Conservation (phyloP, 306 rosid genomes). For the Begonia loranthoides region DNA sequence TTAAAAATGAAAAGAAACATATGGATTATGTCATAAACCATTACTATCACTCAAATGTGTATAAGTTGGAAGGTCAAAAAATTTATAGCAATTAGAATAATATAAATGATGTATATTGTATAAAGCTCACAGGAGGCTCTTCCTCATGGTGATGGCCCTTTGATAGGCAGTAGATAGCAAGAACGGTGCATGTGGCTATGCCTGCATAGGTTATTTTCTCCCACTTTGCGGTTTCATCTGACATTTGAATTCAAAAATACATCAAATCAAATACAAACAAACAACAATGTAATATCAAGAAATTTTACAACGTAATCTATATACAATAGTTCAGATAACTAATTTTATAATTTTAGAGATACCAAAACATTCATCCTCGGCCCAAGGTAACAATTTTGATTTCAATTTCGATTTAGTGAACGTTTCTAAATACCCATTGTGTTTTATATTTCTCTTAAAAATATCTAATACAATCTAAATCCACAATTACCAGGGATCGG, state of each 20-base stretch:
- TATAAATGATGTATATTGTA: slow-evolving; percentile 1
- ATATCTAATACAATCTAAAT: too few relatives aligned
- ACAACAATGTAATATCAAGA: neutral
- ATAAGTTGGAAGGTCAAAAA: neutral
- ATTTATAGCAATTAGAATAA: neutral
- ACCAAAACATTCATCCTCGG: too few relatives aligned
- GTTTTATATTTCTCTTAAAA: too few relatives aligned
- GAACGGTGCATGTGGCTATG: slow-evolving; percentile 45
- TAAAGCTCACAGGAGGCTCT: slow-evolving; percentile 59
- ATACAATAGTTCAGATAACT: too few relatives aligned
- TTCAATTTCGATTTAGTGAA: too few relatives aligned
- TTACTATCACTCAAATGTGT: neutral
- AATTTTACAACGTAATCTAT: too few relatives aligned
- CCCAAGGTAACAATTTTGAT: too few relatives aligned
- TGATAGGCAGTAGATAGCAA: slow-evolving; percentile 43
- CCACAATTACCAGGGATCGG: too few relatives aligned
- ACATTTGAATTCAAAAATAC: neutral
- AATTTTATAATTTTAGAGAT: too few relatives aligned
- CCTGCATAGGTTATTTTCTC: slow-evolving; percentile 90
- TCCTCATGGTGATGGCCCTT: slow-evolving; percentile 80
- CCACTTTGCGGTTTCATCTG: slow-evolving; percentile 91
- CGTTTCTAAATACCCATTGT: too few relatives aligned
- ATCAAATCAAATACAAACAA: neutral
- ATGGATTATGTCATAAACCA: neutral
- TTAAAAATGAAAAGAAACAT: neutral